Evolutionary conservation across 306 rosid genomes (phyloP), one percentile per base, ranked within the genome.

Genomic region (Prunus armeniaca): DNA sequence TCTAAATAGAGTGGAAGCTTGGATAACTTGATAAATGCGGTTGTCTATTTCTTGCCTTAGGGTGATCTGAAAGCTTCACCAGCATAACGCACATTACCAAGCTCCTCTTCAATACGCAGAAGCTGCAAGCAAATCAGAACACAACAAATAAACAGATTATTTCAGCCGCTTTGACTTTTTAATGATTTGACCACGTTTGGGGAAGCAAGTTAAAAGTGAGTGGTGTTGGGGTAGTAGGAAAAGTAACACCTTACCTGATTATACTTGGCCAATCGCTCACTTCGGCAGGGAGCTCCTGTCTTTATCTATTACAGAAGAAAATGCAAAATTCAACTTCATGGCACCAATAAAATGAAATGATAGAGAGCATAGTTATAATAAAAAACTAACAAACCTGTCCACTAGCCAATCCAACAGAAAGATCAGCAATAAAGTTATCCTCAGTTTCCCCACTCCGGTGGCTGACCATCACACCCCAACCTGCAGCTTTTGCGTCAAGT

Each of bases 391-490:
- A 46, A 82, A 92, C 99, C 98, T 92, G 99, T 88, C 99, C 96
- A 73, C 99, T 96, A 61, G 99, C 99, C 90, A 96, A 87, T 67
- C 99, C 99, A 81, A 96, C 97, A 28, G 98, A 90, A 82, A 96
- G 99, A 82, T 96, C 99, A 20, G 99, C 99, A 68, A 96, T 96
- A 84, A 96, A 96, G 87, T 96, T 92, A 80, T 96, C 99, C 80
- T 96, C 98, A 28, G 99, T 96, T 88, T 96, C 99, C 32, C 99
- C 99, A 71, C 99, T 96, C 51, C 98, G 86, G 77, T 96, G 98
- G 86, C 99, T 92, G 76, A 96, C 99, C 99, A 96, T 96, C 81
- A 96, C 98, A 67, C 99, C 98, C 99, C 98, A 96, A 76, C 99
- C 97, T 8, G 99, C 98, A 28, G 98, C 97, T 82, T 96, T 96